These are phyloP conservation scores for Pseudocercospora crystallina DNA, from an alignment of 2,329 filamentous ascomycete genomes.

Conservation along the genomic window DNA sequence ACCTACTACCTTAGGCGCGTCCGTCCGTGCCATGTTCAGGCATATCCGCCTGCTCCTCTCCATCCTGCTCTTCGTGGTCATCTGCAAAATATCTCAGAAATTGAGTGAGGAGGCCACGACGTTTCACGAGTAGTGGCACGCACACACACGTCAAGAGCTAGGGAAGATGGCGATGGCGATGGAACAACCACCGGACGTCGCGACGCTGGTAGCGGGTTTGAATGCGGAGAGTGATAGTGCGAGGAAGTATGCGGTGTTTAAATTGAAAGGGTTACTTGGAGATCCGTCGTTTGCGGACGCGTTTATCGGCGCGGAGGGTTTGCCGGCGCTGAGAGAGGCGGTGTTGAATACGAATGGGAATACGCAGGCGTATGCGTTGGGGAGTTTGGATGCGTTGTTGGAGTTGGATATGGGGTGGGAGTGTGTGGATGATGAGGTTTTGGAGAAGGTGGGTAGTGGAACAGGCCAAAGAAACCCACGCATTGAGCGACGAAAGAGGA, in stretches of 20 bases:
- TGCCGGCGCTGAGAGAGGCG: constrained; percentile 76
- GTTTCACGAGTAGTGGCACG: not conserved
- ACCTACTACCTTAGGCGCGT: too few relatives aligned
- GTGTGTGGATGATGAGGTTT: constrained; percentile 71
- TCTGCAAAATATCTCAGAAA: constrained; percentile 50
- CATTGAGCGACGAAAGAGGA: too few relatives aligned
- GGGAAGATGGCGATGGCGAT: constrained; percentile 7
- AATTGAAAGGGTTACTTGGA: constrained; percentile 90
- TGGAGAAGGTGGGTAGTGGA: constrained; percentile 56
- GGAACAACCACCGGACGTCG: constrained; percentile 36
- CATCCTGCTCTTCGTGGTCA: constrained; percentile 45
- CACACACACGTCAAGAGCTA: not conserved
- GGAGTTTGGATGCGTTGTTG: constrained; percentile 80
- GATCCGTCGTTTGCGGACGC: constrained; percentile 95
- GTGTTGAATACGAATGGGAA: constrained; percentile 87
- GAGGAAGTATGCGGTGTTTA: constrained; percentile 98
- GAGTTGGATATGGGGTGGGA: constrained; percentile 99
- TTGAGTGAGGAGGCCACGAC: constrained; percentile 22
- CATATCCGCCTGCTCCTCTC: constrained; percentile 25
- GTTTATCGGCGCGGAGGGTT: constrained; percentile 86
- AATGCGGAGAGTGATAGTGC: constrained; percentile 76
- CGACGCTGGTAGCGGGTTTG: constrained; percentile 52
- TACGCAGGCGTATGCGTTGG: constrained; percentile 90
- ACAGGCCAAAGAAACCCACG: constrained; percentile 54
- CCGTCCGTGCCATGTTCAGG: constrained; percentile 20